A percentile compares a stretch with the other conserved stretches of the same genome.
Evolutionary conservation across 805 yeast species (phyloP).

Genomic region (Brettanomyces naardenensis): DNA sequence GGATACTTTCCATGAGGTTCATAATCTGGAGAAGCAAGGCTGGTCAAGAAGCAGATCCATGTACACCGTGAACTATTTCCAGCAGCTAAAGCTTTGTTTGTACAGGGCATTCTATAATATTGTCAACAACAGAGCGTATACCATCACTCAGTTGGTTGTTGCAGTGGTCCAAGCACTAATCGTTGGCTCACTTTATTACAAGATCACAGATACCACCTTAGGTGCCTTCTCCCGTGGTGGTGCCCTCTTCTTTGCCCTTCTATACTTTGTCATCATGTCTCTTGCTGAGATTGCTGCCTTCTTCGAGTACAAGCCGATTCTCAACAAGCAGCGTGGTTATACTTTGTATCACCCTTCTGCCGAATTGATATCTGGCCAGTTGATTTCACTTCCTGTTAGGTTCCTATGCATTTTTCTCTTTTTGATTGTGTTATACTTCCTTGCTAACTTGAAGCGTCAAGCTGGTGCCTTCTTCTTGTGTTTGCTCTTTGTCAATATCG

Average conservation of each 20-base stretch:
- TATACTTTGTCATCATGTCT: conserved; percentile 53
- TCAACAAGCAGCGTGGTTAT: conserved; percentile 55
- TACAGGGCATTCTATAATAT: conserved; percentile 47
- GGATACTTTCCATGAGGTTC: conserved; percentile 23
- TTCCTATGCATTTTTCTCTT: conserved; percentile 40
- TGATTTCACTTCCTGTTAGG: conserved; percentile 52
- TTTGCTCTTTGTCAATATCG: conserved; percentile 29
- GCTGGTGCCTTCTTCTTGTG: conserved; percentile 52
- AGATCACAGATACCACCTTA: conserved; percentile 10
- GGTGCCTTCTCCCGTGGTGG: conserved; percentile 47
- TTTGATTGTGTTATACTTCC: conserved; percentile 40
- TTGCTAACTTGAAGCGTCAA: conserved; percentile 41
- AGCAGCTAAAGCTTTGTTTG: conserved; percentile 45
- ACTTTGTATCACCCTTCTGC: conserved; percentile 63
- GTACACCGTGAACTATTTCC: conserved; percentile 33
- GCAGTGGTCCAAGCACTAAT: conserved; percentile 48
- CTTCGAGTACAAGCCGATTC: conserved; percentile 53
- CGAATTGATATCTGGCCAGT: conserved; percentile 48
- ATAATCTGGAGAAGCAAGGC: conserved; percentile 30
- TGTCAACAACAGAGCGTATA: conserved; percentile 49
- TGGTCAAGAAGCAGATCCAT: conserved; percentile 30
- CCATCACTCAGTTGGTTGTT: conserved; percentile 40
- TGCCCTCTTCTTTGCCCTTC: conserved; percentile 49
- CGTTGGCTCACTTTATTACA: conserved; percentile 41
- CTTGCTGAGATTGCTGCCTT: conserved; percentile 54